phyloP scores from a whole-genome alignment of 2,329 filamentous ascomycete genomes.

The Ophiostoma sp. region DNA sequence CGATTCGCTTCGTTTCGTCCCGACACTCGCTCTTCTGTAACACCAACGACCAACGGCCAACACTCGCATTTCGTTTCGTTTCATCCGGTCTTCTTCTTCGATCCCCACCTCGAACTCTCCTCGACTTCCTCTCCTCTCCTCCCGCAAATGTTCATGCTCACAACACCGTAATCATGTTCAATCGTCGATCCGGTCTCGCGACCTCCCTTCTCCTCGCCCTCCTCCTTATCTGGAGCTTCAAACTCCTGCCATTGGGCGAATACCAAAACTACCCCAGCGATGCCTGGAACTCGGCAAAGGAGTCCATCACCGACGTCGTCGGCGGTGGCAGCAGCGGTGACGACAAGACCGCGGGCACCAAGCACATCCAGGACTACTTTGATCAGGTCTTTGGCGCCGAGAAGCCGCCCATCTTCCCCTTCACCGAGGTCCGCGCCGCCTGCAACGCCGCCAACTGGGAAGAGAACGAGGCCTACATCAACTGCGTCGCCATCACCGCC shows the following conservation, averaged over 20 bases:
- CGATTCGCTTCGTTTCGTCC: neutral
- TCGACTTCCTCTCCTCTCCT: neutral
- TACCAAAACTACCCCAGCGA: conserved; percentile 24
- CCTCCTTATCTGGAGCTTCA: conserved; percentile 29
- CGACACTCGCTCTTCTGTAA: neutral
- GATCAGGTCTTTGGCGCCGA: conserved; percentile 36
- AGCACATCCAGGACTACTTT: conserved; percentile 34
- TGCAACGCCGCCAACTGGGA: conserved; percentile 35
- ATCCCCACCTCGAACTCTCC: too few species aligned
- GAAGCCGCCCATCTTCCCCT: conserved; percentile 31
- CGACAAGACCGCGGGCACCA: neutral
- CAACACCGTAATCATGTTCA: conserved; percentile 24
- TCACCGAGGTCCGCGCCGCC: conserved; percentile 31
- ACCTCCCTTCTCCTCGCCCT: conserved; percentile 23
- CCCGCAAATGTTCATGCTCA: conserved; percentile 1
- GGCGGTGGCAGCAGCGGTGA: neutral
- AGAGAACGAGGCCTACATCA: conserved; percentile 36
- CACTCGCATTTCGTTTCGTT: neutral
- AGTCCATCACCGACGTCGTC: conserved; percentile 5
- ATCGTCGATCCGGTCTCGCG: conserved; percentile 27
- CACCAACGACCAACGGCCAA: neutral
- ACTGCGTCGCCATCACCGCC: conserved; percentile 37
- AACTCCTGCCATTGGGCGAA: conserved; percentile 6
- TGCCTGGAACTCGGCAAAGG: conserved; percentile 30
- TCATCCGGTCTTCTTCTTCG: neutral